Conservation (phyloP, 345 rosid genomes). For the Fremontodendron californicum region DNA sequence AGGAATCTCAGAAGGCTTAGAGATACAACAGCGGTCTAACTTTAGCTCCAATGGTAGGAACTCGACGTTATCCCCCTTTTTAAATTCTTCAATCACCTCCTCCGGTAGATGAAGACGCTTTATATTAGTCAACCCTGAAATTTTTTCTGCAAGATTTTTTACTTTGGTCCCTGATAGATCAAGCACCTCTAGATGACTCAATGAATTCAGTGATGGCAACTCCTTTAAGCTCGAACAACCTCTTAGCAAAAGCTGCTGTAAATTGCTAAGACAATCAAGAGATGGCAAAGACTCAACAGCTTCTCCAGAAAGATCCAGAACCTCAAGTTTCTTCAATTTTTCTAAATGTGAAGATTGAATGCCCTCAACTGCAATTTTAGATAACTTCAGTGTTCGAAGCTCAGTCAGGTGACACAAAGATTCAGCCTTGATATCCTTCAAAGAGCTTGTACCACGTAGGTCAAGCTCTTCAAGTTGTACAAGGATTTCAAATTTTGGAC, state of each 20-base stretch:
- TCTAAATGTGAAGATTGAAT: not conserved
- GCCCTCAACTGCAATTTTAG: not conserved
- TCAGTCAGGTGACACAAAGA: conserved; percentile 5
- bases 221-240: conserved; percentile 15
- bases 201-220: conserved; percentile 18
- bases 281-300: conserved; percentile 13
- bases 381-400: conserved; percentile 23
- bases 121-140: conserved; percentile 11
- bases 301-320: conserved; percentile 24
- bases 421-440: conserved; percentile 9
- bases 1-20: not conserved
- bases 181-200: conserved; percentile 24
- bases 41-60: conserved; percentile 12
- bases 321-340: not conserved
- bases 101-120: conserved; percentile 23
- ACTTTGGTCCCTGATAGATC: conserved; percentile 29
- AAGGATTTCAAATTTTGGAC: not conserved
- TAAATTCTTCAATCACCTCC: conserved; percentile 5
- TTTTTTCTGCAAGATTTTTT: conserved; percentile 12
- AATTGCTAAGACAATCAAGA: conserved; percentile 14
- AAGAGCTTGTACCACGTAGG: conserved; percentile 17
- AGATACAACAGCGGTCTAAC: conserved; percentile 19
- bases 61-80: conserved; percentile 13
- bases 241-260: conserved; percentile 20
- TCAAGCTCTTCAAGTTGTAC: conserved; percentile 6